A percentile compares a stretch with the other conserved stretches of the same genome.
These are phyloP conservation scores for Candolleomyces efflorescens DNA, from an alignment of 768 basidiomycete species.

Conservation along the genomic window DNA sequence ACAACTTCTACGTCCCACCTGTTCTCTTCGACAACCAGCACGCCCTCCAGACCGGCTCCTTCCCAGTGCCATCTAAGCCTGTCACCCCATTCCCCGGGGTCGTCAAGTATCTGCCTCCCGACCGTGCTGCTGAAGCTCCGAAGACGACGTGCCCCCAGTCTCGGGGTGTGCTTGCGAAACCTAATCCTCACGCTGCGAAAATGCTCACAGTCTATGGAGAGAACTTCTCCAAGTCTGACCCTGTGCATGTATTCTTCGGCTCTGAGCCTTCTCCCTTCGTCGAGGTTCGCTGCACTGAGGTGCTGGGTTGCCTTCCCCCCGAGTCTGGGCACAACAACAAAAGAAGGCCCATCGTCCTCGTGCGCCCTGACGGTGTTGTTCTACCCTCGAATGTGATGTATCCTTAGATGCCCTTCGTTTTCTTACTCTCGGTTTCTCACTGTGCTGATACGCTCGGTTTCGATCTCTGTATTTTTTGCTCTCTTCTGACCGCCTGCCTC, in stretches of 20 bases:
- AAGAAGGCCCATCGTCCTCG: conserved; percentile 76
- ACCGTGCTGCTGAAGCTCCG: conserved; percentile 79
- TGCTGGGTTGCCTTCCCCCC: conserved; percentile 76
- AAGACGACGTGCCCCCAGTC: conserved; percentile 66
- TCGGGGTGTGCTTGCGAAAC: conserved; percentile 68
- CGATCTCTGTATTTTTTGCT: background rate
- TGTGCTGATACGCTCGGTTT: background rate
- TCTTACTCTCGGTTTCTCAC: background rate
- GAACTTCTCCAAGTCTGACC: conserved; percentile 82
- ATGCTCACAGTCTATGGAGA: conserved; percentile 87
- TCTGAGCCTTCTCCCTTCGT: conserved; percentile 83
- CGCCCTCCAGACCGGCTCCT: conserved; percentile 61
- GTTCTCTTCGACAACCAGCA: conserved; percentile 78
- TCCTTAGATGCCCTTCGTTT: conserved; percentile 44
- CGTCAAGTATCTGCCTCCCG: conserved; percentile 88
- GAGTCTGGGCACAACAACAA: conserved; percentile 55
- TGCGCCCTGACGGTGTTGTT: conserved; percentile 81
- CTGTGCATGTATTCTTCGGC: conserved; percentile 82
- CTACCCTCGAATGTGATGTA: conserved; percentile 82
- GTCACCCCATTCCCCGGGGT: conserved; percentile 85
- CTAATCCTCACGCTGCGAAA: conserved; percentile 72
- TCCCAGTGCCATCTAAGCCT: conserved; percentile 76
- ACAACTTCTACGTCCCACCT: conserved; percentile 91
- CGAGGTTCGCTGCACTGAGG: conserved; percentile 85
- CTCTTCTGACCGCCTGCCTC: background rate